Conservation (phyloP, 495 filamentous ascomycete genomes). For the Diplogelasinospora grovesii region DNA sequence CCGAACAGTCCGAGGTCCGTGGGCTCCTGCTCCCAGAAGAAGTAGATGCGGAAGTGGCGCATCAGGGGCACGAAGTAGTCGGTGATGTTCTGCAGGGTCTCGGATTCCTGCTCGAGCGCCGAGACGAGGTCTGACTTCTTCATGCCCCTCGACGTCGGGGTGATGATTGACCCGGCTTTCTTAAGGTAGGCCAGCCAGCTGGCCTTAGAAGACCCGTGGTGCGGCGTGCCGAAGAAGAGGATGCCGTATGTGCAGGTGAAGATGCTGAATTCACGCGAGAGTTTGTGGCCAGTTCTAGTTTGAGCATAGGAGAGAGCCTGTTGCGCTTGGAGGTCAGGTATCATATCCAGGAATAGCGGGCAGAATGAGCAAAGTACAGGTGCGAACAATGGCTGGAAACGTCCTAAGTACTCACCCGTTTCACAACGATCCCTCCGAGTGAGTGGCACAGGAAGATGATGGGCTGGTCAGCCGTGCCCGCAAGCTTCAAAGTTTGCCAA, state of each 20-base stretch:
- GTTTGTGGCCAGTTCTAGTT: conserved; percentile 5
- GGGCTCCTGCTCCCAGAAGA: conserved; percentile 4
- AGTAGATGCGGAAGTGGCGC: conserved; percentile 5
- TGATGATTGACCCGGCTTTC: neutral
- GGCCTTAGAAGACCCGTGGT: conserved; percentile 2
- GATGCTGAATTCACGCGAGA: conserved; percentile 6
- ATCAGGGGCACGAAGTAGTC: conserved; percentile 8
- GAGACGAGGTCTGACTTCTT: conserved; percentile 3
- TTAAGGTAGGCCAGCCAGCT: conserved; percentile 3
- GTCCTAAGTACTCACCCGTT: neutral
- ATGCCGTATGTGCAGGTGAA: conserved; percentile 9
- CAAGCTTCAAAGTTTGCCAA: neutral
- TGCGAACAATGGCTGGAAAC: neutral
- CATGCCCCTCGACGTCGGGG: neutral
- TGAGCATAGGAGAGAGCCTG: conserved; percentile 7
- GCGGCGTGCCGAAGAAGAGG: conserved; percentile 11
- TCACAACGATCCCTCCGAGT: conserved; percentile 8
- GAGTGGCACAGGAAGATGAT: conserved; percentile 10
- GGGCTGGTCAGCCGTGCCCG: conserved; percentile 4
- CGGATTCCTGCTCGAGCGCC: conserved; percentile 5
- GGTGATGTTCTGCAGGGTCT: conserved; percentile 10
- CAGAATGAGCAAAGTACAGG: no score
- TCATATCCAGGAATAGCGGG: no score
- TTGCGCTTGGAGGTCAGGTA: neutral
- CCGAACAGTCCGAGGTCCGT: neutral